Base-by-base conservation (phyloP, 2,329 filamentous ascomycete species). In the Metarhizium guizhouense region DNA sequence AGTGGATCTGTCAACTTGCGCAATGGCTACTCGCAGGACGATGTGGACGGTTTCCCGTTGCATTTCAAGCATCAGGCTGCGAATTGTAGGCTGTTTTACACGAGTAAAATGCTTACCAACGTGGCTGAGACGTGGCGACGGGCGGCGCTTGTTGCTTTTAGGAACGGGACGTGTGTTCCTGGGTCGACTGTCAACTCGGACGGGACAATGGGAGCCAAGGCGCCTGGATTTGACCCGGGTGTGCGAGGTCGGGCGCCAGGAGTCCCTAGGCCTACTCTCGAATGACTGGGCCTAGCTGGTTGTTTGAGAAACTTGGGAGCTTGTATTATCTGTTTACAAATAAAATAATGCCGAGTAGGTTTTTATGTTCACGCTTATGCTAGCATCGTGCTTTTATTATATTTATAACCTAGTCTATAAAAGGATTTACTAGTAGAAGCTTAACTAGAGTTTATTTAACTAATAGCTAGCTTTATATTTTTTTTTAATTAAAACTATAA, bases 11-110 rank as follows among this genome's bases (percentile, higher is more conserved):
- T 56, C 32, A 56, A 60, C 55, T 58, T 51, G 3, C 60, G 50
- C 6, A 64, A 70, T 30, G 51, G 53, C 10, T 59, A 75, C 60
- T 64, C 72, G 63, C 70, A 53, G 1, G 58, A 61, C 20, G 53
- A 62, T 30, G 47, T 45, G 11, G 51, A 60, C 13, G 32, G 47
- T 11, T 65, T 74, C 0, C 82, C 83, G 2, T 70, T 79, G 32
- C 82, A 86, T 61, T 85, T 84, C 59, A 66, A 78, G 6, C 78
- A 79, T 48, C 77, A 84, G 57, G 73, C 78, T 0, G 77, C 82
- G 0, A 77, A 82, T 59, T 86, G 81, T 58, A 70, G 78, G 16
- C 63, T 83, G 2, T 86, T 78, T 65, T 83, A 77, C 52, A 82
- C 81, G 14, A 10, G 40, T 14, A n/a, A 43, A 10, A 43, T 43